Evolutionary conservation across 495 filamentous ascomycete genomes (phyloP).

Genomic region (Penicillium canariense): DNA sequence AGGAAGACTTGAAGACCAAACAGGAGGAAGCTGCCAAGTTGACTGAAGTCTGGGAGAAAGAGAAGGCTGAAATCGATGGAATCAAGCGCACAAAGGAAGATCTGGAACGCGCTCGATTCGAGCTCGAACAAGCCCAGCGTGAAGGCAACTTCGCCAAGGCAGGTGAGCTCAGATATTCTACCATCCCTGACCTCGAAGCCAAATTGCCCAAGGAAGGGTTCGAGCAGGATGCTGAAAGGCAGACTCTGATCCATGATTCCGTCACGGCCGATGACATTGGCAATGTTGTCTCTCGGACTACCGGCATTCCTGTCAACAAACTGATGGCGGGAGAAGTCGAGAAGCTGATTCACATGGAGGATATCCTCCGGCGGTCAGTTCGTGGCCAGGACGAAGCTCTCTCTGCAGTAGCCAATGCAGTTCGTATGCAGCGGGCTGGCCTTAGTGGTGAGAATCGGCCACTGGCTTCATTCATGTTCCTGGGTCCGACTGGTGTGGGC

Average conservation of each 20-base stretch:
- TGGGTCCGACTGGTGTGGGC: constrained; percentile 93
- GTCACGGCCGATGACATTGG: constrained; percentile 94
- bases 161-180: constrained; percentile 81
- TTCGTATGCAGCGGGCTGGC: constrained; percentile 90
- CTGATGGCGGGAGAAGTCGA: constrained; percentile 90
- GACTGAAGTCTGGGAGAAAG: constrained; percentile 84
- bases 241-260: constrained; percentile 80
- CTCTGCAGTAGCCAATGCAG: constrained; percentile 85
- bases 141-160: constrained; percentile 89
- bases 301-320: constrained; percentile 88
- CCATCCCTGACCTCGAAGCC: constrained; percentile 74
- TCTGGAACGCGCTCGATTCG: constrained; percentile 77
- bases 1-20: constrained; percentile 68
- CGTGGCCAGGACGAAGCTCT: constrained; percentile 94
- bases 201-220: constrained; percentile 75
- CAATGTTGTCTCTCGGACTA: constrained; percentile 82
- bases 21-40: constrained; percentile 66
- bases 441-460: constrained; percentile 89
- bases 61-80: constrained; percentile 75
- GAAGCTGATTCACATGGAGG: constrained; percentile 92
- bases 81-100: constrained; percentile 84
- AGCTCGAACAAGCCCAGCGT: constrained; percentile 83
- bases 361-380: constrained; percentile 77
- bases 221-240: constrained; percentile 40
- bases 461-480: constrained; percentile 93